Evolutionary conservation across 2,329 filamentous ascomycete species (phyloP), one percentile per base, ranked within the genome.

Genomic region (Diaporthe longicolla): DNA sequence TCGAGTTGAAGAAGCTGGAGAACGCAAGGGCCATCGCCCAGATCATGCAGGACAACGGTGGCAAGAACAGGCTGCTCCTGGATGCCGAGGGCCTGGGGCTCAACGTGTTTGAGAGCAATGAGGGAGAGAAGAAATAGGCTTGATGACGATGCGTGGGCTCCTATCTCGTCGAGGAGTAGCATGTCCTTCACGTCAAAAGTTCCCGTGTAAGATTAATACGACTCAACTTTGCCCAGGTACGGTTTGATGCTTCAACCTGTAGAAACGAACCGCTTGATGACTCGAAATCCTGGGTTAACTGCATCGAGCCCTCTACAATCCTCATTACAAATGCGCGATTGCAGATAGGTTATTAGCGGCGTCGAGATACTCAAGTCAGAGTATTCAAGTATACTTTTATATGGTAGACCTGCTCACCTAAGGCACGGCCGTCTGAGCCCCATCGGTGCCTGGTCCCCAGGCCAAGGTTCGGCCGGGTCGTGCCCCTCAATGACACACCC

Each of bases 1-100:
- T 99, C 77, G 97, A 98, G 85, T 90, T 99, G 82, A 94, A 97
- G 87, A 97, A 97, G 89, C 97, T 99, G 80, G 97, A 99, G 88
- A 99, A 98, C 81, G 97, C 97, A 9, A 90, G 94, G 78, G 89
- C 91, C 73, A 97, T 99, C 84, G 97, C 97, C n/a, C 85, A 89
- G 79, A 92, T 97, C 79, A 84, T 99, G 80, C 94, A 98, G 84
- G 95, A 97, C 84, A 89, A 89, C 73, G 94, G 94, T 75, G 93
- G 94, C 83, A 92, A 92, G 87, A 99, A 99, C 88, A 97, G 97
- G 86, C 88, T 99, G 79, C 95, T 98, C 85, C 89, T 99, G 76
- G 97, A 99, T 81, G 91, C 94, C 9, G 93, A 97, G 83, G 97
- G 95, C 58, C 86, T 99, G 79, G 97, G 97, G 66, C 86, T 99